A percentile compares a stretch with the other conserved stretches of the same genome.
Evolutionary conservation across 139 green algal species (phyloP).

Genomic region (Dunaliella primolecta): DNA sequence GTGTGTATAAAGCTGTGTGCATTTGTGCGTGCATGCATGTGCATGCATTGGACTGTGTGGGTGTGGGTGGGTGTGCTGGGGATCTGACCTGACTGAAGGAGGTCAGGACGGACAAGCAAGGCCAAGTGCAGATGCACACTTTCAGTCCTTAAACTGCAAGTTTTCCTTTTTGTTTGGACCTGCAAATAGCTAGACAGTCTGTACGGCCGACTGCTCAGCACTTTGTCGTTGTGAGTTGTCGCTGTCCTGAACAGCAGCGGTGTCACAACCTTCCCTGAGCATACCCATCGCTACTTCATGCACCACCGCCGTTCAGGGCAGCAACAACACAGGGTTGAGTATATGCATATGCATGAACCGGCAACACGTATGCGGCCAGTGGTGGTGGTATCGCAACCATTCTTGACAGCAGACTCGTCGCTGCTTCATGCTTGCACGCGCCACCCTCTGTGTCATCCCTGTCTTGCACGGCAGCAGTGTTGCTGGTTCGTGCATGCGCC

Average conservation of each 20-base stretch:
- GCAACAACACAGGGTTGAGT: background rate
- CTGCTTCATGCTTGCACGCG: conserved; percentile 9
- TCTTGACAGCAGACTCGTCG: background rate
- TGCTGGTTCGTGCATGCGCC: too few species aligned
- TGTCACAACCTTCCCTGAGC: too few species aligned
- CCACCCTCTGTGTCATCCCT: too few species aligned
- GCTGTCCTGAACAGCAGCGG: too few species aligned
- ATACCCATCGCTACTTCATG: background rate
- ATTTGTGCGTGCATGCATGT: conserved; percentile 7
- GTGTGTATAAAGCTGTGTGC: background rate
- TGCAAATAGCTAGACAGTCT: background rate
- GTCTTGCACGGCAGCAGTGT: too few species aligned
- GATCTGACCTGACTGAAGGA: too few species aligned
- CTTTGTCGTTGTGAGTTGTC: too few species aligned
- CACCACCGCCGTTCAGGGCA: too few species aligned
- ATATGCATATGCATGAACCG: background rate
- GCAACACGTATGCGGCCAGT: background rate
- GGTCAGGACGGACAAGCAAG: too few species aligned
- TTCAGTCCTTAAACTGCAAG: background rate
- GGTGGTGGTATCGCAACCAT: background rate
- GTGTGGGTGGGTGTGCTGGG: too few species aligned
- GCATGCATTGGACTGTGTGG: background rate
- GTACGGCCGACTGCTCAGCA: too few species aligned
- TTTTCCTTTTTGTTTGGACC: background rate
- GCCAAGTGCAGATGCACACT: background rate